These are phyloP conservation scores for Lentinula sp. DNA, from an alignment of 768 basidiomycete species.

Conservation along the genomic window DNA sequence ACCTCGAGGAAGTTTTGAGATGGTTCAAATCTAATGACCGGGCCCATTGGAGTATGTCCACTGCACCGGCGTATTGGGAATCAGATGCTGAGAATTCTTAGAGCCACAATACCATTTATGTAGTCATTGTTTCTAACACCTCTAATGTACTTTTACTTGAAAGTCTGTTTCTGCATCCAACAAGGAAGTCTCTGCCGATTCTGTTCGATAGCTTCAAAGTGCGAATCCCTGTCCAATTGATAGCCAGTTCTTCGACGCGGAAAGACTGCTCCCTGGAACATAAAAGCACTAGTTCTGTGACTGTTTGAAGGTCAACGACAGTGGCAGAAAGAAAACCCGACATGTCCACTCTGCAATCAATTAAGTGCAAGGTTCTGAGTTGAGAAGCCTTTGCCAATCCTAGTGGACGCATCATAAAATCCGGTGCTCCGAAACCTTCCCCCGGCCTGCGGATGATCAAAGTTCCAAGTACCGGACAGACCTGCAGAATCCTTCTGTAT, in stretches of 20 bases:
- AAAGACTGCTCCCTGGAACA: neutral
- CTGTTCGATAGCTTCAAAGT: neutral
- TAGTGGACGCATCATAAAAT: neutral
- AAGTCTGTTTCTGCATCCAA: neutral
- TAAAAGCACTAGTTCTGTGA: neutral
- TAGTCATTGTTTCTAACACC: neutral
- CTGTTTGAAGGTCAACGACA: neutral
- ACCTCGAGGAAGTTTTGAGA: neutral
- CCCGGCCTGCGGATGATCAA: neutral
- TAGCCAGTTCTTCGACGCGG: neutral
- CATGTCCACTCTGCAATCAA: neutral
- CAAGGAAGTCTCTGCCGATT: neutral
- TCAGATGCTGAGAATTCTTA: neutral
- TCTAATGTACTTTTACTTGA: neutral
- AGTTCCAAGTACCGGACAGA: neutral
- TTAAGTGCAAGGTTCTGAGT: neutral
- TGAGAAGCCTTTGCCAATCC: neutral
- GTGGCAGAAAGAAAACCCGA: neutral
- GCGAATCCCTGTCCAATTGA: neutral
- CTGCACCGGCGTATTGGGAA: neutral
- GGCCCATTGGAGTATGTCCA: neutral
- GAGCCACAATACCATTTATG: neutral
- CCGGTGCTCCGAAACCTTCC: neutral
- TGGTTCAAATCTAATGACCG: neutral
- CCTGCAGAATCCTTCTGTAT: neutral